phyloP scores from a whole-genome alignment of 192 early-diverging fungal genomes.

The Chytriomyces hyalinus region DNA sequence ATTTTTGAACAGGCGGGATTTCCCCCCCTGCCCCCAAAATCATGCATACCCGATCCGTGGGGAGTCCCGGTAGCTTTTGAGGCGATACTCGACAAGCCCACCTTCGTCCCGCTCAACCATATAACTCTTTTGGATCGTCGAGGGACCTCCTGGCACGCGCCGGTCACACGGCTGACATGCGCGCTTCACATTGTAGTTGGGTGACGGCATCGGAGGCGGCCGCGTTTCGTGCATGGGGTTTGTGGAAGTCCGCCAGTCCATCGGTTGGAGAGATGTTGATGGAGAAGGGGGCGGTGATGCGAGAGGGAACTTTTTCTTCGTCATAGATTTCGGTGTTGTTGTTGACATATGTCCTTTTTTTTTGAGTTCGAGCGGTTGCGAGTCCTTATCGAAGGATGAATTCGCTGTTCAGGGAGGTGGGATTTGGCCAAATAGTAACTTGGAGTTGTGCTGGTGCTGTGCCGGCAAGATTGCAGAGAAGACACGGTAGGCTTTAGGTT shows the following conservation, averaged over 20 bases:
- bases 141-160: conserved; percentile 4
- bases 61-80: conserved; percentile 5
- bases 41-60: conserved; percentile 14
- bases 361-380: not conserved
- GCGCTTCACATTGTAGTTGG: conserved; percentile 33
- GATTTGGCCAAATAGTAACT: not conserved
- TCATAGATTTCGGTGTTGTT: not conserved
- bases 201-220: conserved; percentile 12
- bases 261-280: not conserved
- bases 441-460: not conserved
- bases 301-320: not conserved
- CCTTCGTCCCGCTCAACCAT: conserved; percentile 25
- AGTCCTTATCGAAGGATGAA: not conserved
- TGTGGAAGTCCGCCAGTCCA: conserved; percentile 2
- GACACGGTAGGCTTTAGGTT: too few species aligned
- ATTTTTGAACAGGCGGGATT: not conserved
- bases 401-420: not conserved
- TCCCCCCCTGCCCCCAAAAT: not conserved
- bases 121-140: not conserved
- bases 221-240: not conserved
- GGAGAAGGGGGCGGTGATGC: not conserved
- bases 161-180: conserved; percentile 34
- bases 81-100: conserved; percentile 34
- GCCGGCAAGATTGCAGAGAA: too few species aligned
- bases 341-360: not conserved